These are phyloP conservation scores for Tetrahymena malaccensis DNA, from an alignment of 73 alveolate species.

Conservation along the genomic window DNA sequence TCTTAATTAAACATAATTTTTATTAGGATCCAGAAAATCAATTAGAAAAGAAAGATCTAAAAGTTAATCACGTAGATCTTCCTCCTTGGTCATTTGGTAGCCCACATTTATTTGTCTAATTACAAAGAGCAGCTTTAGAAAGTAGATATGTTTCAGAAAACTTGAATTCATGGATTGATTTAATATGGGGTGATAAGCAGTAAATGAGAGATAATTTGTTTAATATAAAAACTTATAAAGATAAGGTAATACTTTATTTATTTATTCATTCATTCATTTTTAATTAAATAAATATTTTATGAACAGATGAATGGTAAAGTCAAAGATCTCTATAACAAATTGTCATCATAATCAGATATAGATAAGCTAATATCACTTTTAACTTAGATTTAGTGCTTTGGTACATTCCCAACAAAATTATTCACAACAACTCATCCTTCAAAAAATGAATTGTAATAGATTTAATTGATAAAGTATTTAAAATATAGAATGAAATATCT, in stretches of 20 bases:
- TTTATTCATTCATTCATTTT: not conserved
- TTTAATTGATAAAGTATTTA: too few relatives aligned
- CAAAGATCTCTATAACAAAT: not conserved
- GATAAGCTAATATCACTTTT: not conserved
- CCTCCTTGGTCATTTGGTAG: conserved; percentile 50
- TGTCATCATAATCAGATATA: not conserved
- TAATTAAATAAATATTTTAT: not conserved
- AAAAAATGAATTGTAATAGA: not conserved
- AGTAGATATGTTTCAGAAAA: conserved; percentile 55
- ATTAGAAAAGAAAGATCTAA: not conserved
- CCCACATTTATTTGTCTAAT: conserved; percentile 58
- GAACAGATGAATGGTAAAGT: not conserved
- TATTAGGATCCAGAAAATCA: conserved; percentile 1
- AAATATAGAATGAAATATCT: too few relatives aligned
- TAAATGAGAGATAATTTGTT: not conserved
- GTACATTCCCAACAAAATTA: not conserved
- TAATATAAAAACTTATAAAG: not conserved
- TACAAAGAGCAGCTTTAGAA: conserved; percentile 60
- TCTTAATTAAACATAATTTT: not conserved
- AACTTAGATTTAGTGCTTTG: not conserved
- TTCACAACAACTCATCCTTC: not conserved
- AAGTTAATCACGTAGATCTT: conserved; percentile 28
- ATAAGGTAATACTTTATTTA: not conserved
- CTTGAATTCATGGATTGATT: conserved; percentile 79
- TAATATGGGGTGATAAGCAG: conserved; percentile 70